A percentile compares a stretch with the other conserved stretches of the same genome.
These are phyloP conservation scores for Cyclotella cryptica DNA, from an alignment of 108 stramenopile genomes.

Conservation along the genomic window DNA sequence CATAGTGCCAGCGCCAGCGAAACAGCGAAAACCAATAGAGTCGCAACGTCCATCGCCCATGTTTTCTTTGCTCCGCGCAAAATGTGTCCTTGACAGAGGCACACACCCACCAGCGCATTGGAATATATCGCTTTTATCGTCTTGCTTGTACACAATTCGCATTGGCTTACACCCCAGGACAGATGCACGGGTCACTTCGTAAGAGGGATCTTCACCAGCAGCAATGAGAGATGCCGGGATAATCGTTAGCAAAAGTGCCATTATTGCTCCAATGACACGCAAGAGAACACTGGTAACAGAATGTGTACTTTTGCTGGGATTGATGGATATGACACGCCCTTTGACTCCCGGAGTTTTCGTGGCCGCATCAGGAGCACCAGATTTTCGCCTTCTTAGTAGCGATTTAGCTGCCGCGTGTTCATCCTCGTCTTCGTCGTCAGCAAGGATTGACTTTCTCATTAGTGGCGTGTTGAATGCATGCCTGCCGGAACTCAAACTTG, in stretches of 20 bases:
- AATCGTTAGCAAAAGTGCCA: conserved; percentile 44
- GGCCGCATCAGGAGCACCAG: background rate
- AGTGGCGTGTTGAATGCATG: conserved; percentile 50
- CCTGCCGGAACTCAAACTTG: conserved; percentile 42
- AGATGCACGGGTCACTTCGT: conserved; percentile 48
- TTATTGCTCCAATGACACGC: conserved; percentile 41
- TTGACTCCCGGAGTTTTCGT: conserved; percentile 27
- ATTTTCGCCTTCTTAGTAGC: conserved; percentile 36
- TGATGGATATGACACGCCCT: conserved; percentile 16
- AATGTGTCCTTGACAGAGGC: conserved; percentile 31
- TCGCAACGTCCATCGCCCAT: conserved; percentile 52
- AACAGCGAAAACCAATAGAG: conserved; percentile 47
- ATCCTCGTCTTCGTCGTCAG: conserved; percentile 53
- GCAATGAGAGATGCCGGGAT: conserved; percentile 51
- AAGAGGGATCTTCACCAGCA: conserved; percentile 36
- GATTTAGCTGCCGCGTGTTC: conserved; percentile 36
- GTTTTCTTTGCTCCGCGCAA: conserved; percentile 29
- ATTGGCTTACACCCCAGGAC: conserved; percentile 51
- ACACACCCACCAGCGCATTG: conserved; percentile 54
- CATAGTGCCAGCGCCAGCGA: conserved; percentile 36
- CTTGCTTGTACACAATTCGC: conserved; percentile 41
- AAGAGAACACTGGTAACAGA: conserved; percentile 29
- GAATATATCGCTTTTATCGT: conserved; percentile 23
- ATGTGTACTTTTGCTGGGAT: conserved; percentile 10
- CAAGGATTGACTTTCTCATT: conserved; percentile 52